Base-by-base conservation (phyloP, 1,284 basidiomycete genomes). In the Puccinia coronata region DNA sequence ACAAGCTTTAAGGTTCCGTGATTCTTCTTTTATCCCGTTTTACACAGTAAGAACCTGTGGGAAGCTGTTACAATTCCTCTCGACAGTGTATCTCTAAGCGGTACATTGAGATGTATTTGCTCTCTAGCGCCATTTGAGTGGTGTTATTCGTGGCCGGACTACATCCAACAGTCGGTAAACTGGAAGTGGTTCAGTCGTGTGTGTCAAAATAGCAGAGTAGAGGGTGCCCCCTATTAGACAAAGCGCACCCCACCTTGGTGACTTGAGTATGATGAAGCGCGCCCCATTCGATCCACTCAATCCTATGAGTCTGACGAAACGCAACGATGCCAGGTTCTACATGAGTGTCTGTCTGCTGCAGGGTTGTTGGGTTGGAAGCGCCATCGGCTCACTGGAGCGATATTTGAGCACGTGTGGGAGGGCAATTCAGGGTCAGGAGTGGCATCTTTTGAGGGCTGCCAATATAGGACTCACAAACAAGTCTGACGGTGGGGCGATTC, bases 371-470 rank as follows among this genome's bases (percentile, higher is more conserved):
- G n/a, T 9, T 9, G n/a, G n/a, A 51, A 34, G 18, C 11, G 1
- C 23, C 34, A 63, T 63, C 59, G 59, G 34, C 31, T 39, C 59
- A 63, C 59, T 63, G 2, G 59, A 63, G 34, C 39, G 57, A 61
- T 61, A n/a, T 25, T 57, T 57, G 55, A 57, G 23, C n/a, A 31
- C 57, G 28, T 59, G 25, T 59, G 18, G 9, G 28, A 31, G 57
- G 18, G 11, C n/a, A 59, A 34, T 16, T 11, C 9, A 59, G 1
- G 34, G 28, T 31, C 34, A 11, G 34, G 57, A 25, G 57, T 59
- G 57, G 28, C 18, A 53, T 53, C 18, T 5, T 34, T 59, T 34
- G 5, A 34, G 28, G 57, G 57, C n/a, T n/a, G 11, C 8, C 28
- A 31, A 8, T 11, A 34, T 31, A 16, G 3, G 14, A 14, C 55